Conservation (phyloP, 1,139 yeast species). For the Blastobotrys persicus region DNA sequence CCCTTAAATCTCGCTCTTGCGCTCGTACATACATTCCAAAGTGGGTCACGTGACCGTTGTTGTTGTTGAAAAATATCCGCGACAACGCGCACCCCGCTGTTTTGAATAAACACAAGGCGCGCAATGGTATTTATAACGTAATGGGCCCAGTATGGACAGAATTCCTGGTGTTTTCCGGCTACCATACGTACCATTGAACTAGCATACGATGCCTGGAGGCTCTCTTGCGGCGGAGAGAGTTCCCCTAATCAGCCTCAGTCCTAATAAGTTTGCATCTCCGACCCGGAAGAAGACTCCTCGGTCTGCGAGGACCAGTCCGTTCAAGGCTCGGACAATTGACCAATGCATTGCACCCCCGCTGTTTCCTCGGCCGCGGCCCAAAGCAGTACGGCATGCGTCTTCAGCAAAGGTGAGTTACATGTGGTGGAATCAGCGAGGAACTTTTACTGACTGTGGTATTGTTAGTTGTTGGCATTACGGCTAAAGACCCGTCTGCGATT, state of each 20-base stretch:
- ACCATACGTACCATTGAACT: background rate
- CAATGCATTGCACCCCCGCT: conserved; percentile 1
- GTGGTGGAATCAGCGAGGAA: too few relatives aligned
- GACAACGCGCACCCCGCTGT: background rate
- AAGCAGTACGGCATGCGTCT: background rate
- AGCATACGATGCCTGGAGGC: background rate
- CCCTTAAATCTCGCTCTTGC: too few relatives aligned
- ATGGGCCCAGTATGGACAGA: background rate
- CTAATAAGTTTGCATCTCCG: conserved; percentile 1
- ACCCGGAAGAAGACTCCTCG: background rate
- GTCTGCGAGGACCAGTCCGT: background rate
- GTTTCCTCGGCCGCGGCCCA: background rate
- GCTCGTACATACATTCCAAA: background rate
- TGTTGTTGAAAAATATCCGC: too few relatives aligned
- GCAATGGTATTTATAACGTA: background rate
- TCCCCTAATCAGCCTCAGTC: conserved; percentile 1
- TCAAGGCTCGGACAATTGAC: background rate
- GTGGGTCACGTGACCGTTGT: background rate
- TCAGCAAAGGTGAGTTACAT: conserved; percentile 3
- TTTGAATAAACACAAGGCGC: background rate
- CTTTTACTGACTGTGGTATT: too few relatives aligned
- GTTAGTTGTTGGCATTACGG: conserved; percentile 59
- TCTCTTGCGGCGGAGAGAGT: background rate
- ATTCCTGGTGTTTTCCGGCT: background rate
- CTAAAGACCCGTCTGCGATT: conserved; percentile 68